Base-by-base conservation (phyloP, 805 yeast genomes). In the Lipomyces orientalis region DNA sequence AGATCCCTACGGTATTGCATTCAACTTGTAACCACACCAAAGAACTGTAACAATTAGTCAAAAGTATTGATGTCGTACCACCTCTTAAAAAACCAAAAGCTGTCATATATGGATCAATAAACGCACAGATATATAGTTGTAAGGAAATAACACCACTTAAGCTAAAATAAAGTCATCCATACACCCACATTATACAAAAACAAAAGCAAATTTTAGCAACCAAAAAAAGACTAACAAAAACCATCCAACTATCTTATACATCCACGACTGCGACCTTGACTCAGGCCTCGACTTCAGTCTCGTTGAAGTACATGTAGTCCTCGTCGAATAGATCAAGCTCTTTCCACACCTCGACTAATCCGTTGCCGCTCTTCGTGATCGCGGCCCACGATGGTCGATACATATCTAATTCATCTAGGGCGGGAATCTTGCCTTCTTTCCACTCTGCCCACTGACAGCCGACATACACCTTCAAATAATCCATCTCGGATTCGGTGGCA, bases 391-490 rank as follows among this genome's bases (percentile, higher is more conserved):
- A 78, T 0, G 97, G 96, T 0, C 90, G 80, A 74, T 86, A 91
- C 70, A 86, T 85, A 49, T 89, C 74, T 54, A 92, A 75, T 74
- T 93, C 97, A 65, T 85, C 88, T 70, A 83, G 87, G 0, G 95
- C 93, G 0, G 96, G 93, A 3, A 91, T 77, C 66, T 82, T 83
- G 39, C 85, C 84, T 12, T 78, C 76, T 46, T 86, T 87, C 75
- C 86, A 86, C 71, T 92, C 96, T 8, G 91, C 90, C 93, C 94
- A 93, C 74, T 81, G 86, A 75, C 97, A 93, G 31, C 85, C 81
- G 8, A 92, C 83, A 7, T 80, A 77, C 0, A 92, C 83, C 8
- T 87, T 88, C 60, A 91, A 77, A 65, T 79, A 76, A 73, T 80
- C 76, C 10, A 51, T 46, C 49, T 22, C 57, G 14, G 58, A 10